Evolutionary conservation across 1,139 yeast genomes (phyloP).

Genomic region (Blastobotrys serpentis): DNA sequence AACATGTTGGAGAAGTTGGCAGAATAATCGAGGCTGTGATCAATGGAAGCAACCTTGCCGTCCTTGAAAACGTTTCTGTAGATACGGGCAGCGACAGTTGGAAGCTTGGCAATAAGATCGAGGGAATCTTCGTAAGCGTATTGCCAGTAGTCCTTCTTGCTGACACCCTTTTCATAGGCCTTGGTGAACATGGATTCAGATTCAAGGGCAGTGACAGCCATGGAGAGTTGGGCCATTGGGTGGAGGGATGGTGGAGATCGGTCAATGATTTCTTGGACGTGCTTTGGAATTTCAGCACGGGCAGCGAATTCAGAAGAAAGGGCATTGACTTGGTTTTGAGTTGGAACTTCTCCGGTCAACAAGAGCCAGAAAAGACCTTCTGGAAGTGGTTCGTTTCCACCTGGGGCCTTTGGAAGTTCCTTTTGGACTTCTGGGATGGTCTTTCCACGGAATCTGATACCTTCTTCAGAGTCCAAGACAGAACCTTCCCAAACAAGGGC

Average conservation of each 20-base stretch:
- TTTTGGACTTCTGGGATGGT: slow-evolving; percentile 94
- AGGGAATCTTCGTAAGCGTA: slow-evolving; percentile 64
- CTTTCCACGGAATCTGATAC: slow-evolving; percentile 97
- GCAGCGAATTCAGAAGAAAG: slow-evolving; percentile 58
- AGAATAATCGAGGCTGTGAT: slow-evolving; percentile 82
- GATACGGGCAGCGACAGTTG: slow-evolving; percentile 63
- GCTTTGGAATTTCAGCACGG: slow-evolving; percentile 56
- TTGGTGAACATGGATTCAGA: slow-evolving; percentile 59
- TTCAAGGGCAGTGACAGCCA: slow-evolving; percentile 64
- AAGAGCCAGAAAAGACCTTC: slow-evolving; percentile 65
- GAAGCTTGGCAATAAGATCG: slow-evolving; percentile 64
- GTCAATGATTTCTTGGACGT: slow-evolving; percentile 53
- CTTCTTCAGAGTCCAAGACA: slow-evolving; percentile 95
- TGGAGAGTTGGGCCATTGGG: slow-evolving; percentile 71
- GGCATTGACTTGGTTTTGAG: slow-evolving; percentile 53
- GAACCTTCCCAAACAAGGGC: slow-evolving; percentile 99
- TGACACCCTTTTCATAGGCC: slow-evolving; percentile 67
- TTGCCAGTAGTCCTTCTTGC: slow-evolving; percentile 68
- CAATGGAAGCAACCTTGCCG: slow-evolving; percentile 75
- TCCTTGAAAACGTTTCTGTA: slow-evolving; percentile 69
- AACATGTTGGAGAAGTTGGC: slow-evolving; percentile 85
- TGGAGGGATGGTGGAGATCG: slow-evolving; percentile 56
- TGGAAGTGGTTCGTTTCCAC: slow-evolving; percentile 66
- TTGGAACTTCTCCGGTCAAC: slow-evolving; percentile 61
- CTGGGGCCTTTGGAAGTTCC: slow-evolving; percentile 90